These are phyloP conservation scores for Penstemon newberryi DNA, from an alignment of 257 asterid species.

Conservation along the genomic window DNA sequence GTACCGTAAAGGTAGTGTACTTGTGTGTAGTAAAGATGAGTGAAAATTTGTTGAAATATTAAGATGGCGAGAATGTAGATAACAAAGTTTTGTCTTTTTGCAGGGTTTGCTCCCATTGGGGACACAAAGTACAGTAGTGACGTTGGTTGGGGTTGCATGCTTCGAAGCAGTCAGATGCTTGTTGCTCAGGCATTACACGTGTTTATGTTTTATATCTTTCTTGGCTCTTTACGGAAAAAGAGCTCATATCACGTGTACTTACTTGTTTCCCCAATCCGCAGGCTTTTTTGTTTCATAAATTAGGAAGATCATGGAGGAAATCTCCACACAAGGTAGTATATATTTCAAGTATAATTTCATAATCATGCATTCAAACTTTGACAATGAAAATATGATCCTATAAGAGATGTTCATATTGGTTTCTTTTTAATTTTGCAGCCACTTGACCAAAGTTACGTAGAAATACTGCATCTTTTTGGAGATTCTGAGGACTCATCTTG, in stretches of 20 bases:
- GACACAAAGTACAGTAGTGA: conserved; percentile 85
- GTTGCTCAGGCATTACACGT: conserved; percentile 75
- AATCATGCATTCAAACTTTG: conserved; percentile 3
- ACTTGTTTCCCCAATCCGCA: conserved; percentile 32
- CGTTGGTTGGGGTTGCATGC: conserved; percentile 97
- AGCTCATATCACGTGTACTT: conserved; percentile 5
- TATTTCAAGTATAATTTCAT: not conserved
- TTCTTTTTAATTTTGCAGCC: conserved; percentile 53
- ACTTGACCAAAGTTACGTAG: conserved; percentile 58
- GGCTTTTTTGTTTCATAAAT: conserved; percentile 78
- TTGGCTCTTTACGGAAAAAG: conserved; percentile 16
- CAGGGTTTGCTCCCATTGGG: conserved; percentile 79
- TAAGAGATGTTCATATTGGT: conserved; percentile 20
- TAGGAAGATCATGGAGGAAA: conserved; percentile 97
- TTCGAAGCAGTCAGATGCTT: conserved; percentile 99
- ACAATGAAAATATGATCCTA: not conserved
- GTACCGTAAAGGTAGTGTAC: conserved; percentile 73
- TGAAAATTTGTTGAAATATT: not conserved
- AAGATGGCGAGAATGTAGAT: conserved; percentile 16
- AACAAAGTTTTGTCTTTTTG: conserved; percentile 19
- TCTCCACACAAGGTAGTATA: conserved; percentile 61
- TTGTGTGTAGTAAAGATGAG: not conserved
- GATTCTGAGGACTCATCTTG: conserved; percentile 79
- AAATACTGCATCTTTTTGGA: conserved; percentile 80
- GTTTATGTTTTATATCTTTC: conserved; percentile 15